Evolutionary conservation across 345 rosid genomes (phyloP).

Genomic region (Carallia brachiata): DNA sequence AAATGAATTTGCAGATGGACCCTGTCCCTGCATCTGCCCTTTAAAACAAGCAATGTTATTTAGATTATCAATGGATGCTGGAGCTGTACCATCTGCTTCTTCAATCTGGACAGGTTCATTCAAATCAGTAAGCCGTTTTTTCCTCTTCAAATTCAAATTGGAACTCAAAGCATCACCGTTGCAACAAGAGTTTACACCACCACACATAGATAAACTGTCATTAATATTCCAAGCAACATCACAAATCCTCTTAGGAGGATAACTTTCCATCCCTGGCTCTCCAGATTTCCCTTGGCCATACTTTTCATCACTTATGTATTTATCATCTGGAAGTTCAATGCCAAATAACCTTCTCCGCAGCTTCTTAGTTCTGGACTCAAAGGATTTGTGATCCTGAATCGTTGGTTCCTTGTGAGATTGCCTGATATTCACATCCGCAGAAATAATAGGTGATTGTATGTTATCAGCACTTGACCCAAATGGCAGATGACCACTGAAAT

Average conservation of each 20-base stretch:
- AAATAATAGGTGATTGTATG: conserved; percentile 36
- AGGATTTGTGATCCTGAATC: conserved; percentile 27
- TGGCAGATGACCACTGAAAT: conserved; percentile 14
- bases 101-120: conserved; percentile 51
- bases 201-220: conserved; percentile 11
- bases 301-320: conserved; percentile 45
- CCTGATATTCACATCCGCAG: conserved; percentile 33
- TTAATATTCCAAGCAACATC: conserved; percentile 19
- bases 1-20: conserved; percentile 23
- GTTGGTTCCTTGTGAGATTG: conserved; percentile 35
- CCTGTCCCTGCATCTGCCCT: conserved; percentile 22
- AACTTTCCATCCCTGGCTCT: conserved; percentile 19
- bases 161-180: conserved; percentile 32
- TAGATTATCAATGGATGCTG: conserved; percentile 21
- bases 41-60: conserved; percentile 19
- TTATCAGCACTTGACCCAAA: conserved; percentile 39
- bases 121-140: conserved; percentile 38
- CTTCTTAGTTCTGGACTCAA: conserved; percentile 37
- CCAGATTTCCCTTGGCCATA: conserved; percentile 26
- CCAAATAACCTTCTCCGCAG: conserved; percentile 51
- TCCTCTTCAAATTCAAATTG: conserved; percentile 24
- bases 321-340: conserved; percentile 60
- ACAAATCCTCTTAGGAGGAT: conserved; percentile 16
- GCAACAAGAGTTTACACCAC: conserved; percentile 18
- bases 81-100: conserved; percentile 36